A percentile compares a stretch with the other conserved stretches of the same genome.
phyloP scores from a whole-genome alignment of 371 early-diverging fungal genomes.

The Mucor mucedo region DNA sequence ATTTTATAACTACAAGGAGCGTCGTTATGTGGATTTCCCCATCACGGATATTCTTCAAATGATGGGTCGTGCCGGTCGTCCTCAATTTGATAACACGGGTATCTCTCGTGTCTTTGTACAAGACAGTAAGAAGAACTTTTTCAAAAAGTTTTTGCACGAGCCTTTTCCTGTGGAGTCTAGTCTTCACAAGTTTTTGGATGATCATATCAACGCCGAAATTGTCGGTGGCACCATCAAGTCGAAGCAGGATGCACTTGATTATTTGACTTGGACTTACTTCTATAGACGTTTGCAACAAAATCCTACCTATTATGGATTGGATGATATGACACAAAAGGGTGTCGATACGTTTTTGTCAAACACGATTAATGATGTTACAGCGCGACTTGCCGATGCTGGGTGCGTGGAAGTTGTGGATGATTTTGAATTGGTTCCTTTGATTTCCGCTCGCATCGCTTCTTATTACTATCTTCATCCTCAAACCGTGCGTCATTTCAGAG shows the following conservation, averaged over 20 bases:
- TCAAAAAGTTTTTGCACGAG: constrained; percentile 94
- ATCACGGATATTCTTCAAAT: constrained; percentile 98
- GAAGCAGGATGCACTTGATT: constrained; percentile 93
- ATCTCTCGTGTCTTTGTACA: constrained; percentile 89
- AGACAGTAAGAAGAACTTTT: constrained; percentile 93
- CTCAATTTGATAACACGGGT: constrained; percentile 94
- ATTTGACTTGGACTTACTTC: constrained; percentile 94
- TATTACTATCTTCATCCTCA: constrained; percentile 87
- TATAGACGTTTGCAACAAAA: constrained; percentile 90
- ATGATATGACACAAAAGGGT: constrained; percentile 69
- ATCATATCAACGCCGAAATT: constrained; percentile 94
- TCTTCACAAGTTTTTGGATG: constrained; percentile 76
- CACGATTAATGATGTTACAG: constrained; percentile 73
- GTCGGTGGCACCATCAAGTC: constrained; percentile 81
- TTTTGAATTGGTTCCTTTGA: constrained; percentile 68
- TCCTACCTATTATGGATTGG: constrained; percentile 94
- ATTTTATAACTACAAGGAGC: constrained; percentile 89
- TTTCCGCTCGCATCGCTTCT: constrained; percentile 83
- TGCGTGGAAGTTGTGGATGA: constrained; percentile 75
- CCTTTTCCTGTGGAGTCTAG: constrained; percentile 91
- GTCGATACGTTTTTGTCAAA: constrained; percentile 78
- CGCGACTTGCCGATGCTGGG: constrained; percentile 67
- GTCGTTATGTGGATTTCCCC: constrained; percentile 92
- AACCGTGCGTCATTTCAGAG: constrained; percentile 74
- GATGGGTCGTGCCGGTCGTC: constrained; percentile 99